Evolutionary conservation across 495 filamentous ascomycete genomes (phyloP).

Genomic region (Penicillium ucsense): DNA sequence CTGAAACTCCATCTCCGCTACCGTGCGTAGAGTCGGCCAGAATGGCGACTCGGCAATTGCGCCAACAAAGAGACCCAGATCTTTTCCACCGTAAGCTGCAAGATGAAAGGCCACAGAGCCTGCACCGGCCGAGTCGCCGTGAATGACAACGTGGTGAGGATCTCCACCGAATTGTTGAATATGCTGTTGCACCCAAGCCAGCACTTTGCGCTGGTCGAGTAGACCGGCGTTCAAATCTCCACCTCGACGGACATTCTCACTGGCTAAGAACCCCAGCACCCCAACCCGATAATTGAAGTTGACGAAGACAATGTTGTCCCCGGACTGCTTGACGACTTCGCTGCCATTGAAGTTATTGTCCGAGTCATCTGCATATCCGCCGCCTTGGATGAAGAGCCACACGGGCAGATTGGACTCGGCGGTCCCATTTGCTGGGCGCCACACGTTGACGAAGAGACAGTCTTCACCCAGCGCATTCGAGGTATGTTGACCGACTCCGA

Average conservation of each 20-base stretch:
- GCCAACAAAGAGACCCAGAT: constrained; percentile 48
- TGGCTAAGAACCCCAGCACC: constrained; percentile 57
- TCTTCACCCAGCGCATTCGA: constrained; percentile 47
- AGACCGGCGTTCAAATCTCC: constrained; percentile 51
- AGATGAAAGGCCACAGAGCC: constrained; percentile 56
- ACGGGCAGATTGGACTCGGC: constrained; percentile 47
- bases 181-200: constrained; percentile 56
- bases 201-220: constrained; percentile 52
- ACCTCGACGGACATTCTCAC: constrained; percentile 41
- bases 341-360: constrained; percentile 59
- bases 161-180: constrained; percentile 58
- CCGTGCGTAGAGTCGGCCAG: constrained; percentile 49
- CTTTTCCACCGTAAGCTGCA: constrained; percentile 44
- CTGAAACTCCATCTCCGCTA: constrained; percentile 49
- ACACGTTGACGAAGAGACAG: constrained; percentile 63
- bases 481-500: constrained; percentile 12
- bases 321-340: constrained; percentile 44
- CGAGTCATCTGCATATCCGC: constrained; percentile 51
- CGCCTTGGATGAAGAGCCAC: constrained; percentile 64
- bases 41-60: constrained; percentile 53
- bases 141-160: constrained; percentile 56
- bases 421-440: constrained; percentile 48
- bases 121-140: constrained; percentile 58
- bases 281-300: constrained; percentile 75
- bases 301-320: constrained; percentile 48